Base-by-base conservation (phyloP, 441 rosid species). In the Corymbia citriodora region DNA sequence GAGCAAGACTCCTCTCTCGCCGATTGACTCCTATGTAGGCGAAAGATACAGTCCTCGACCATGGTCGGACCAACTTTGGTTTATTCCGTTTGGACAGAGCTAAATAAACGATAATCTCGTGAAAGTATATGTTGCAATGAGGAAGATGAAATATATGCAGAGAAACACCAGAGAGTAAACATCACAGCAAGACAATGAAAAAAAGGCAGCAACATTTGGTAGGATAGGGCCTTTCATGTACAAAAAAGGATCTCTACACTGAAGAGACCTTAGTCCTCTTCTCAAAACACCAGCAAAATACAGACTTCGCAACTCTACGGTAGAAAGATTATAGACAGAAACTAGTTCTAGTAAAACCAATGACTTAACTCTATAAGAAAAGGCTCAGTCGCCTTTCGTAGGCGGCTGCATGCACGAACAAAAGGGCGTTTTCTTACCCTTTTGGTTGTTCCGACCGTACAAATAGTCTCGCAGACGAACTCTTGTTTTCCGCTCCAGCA, bases 331-430 rank as follows among this genome's bases (percentile, higher is more conserved):
- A 79, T 79, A 12, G 52, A 40, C 85, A 45, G 85, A 79, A 79
- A 79, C 85, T 87, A 53, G 63, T 87, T 87, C 63, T 52, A 27
- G 63, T 13, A 87, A 87, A 53, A 79, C 85, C 85, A 7, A 45
- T 23, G n/a, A 79, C n/a, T 79, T 79, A 79, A 45, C 85, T 23
- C 85, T 79, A 25, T 13, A 79, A 12, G 85, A 79, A 23, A 45
- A 79, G 50, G 88, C 92, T 95, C 95, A 95, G 88, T 95, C 95
- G 45, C 95, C 95, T 63, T 88, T 93, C 1, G 97, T 95, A 9
- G 98, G 95, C 88, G 98, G 97, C 52, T 93, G 96, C 92, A 96
- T 92, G 33, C 99, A 98, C n/a, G 96, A 93, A 87, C 99, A 98
- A 87, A 97, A 97, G 65, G 91, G 93, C n/a, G 92, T 83, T 79